Conservation (phyloP, 805 yeast species). For the Wickerhamiella parazyma region DNA sequence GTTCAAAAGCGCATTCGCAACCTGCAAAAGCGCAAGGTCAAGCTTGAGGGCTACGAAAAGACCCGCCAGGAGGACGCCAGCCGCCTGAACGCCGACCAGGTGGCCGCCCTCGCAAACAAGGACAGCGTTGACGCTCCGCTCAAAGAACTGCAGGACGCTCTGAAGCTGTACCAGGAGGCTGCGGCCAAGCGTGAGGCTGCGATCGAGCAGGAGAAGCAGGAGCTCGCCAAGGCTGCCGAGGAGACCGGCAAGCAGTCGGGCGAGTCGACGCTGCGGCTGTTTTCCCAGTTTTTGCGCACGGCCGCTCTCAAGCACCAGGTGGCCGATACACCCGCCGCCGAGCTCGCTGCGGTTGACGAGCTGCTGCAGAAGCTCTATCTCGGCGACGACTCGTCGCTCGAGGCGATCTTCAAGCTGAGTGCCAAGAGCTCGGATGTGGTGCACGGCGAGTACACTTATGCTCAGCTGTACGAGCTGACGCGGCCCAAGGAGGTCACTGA, state of each 20-base stretch:
- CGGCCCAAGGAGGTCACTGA: not conserved
- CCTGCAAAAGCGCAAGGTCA: conserved; percentile 25
- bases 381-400: conserved; percentile 25
- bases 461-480: conserved; percentile 6
- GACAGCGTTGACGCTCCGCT: conserved; percentile 26
- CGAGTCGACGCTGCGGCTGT: conserved; percentile 15
- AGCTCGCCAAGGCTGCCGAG: conserved; percentile 12
- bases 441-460: conserved; percentile 11
- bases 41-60: conserved; percentile 26
- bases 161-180: conserved; percentile 17
- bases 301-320: conserved; percentile 25
- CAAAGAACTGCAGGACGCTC: conserved; percentile 24
- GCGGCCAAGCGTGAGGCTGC: conserved; percentile 11
- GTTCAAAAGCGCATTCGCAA: conserved; percentile 26
- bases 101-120: conserved; percentile 23
- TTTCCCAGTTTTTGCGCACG: conserved; percentile 23
- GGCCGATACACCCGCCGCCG: conserved; percentile 14
- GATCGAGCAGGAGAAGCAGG: conserved; percentile 11
- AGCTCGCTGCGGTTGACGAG: conserved; percentile 22
- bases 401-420: conserved; percentile 22
- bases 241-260: conserved; percentile 15
- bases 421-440: conserved; percentile 21
- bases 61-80: conserved; percentile 20
- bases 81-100: conserved; percentile 26
- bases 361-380: conserved; percentile 22